Evolutionary conservation across 345 rosid genomes (phyloP).

Genomic region (Eucalyptus erythrocorys): DNA sequence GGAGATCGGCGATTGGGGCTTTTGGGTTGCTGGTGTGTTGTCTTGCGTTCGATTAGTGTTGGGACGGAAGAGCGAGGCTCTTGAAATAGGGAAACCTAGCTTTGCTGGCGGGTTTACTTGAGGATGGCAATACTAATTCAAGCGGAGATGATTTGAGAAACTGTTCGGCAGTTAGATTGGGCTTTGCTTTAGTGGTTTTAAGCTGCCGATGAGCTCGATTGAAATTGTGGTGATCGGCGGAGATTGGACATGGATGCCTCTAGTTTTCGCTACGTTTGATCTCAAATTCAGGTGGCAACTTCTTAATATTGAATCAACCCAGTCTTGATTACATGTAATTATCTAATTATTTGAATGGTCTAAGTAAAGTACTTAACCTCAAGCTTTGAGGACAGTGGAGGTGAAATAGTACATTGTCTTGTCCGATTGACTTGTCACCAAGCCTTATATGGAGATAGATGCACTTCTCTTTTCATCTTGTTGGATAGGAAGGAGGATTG

Average conservation of each 20-base stretch:
- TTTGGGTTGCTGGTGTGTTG: background rate
- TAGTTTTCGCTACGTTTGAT: background rate
- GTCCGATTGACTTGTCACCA: background rate
- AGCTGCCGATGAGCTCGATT: background rate
- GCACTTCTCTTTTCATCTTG: background rate
- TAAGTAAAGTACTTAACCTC: background rate
- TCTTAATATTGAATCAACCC: background rate
- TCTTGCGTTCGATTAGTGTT: background rate
- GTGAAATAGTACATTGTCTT: background rate
- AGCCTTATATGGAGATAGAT: background rate
- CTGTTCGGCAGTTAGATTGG: background rate
- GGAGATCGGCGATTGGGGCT: background rate
- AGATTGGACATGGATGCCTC: background rate
- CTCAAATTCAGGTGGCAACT: background rate
- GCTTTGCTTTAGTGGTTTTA: background rate
- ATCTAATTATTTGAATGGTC: background rate
- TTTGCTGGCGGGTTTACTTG: background rate
- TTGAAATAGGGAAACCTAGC: background rate
- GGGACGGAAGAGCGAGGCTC: background rate
- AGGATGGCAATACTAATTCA: background rate
- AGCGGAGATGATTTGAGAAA: background rate
- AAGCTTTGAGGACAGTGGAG: background rate
- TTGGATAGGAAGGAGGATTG: background rate
- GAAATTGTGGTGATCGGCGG: background rate
- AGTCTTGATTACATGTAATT: background rate